Evolutionary conservation across 176 grass and related monocot genomes (phyloP), one percentile per base, ranked within the genome.

Genomic region (Rhynchospora tenuis): DNA sequence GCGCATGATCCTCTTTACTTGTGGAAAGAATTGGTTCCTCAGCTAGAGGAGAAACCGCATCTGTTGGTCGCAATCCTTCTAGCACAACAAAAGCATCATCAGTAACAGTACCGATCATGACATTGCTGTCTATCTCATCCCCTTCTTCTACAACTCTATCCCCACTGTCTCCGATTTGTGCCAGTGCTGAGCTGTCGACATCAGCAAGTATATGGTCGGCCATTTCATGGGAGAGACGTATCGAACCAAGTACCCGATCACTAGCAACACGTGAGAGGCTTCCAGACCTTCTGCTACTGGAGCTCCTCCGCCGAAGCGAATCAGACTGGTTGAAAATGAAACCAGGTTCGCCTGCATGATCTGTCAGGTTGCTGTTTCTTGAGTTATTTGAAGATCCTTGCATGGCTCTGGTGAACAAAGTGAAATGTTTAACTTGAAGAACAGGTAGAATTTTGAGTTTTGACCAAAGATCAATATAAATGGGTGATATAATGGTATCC

Each of bases 161-260:
- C 22, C 93, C 93, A 66, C 83, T 90, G 51, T 95, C 93, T 19
- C 92, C 92, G 44, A 91, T 84, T 56, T 87, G 93, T 69, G 93
- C 90, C 38, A 95, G 80, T 68, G 81, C 76, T 2, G 86, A 87
- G 28, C 93, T 86, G 88, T 95, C 87, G 0, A 88, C 57, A 6
- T 90, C 90, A 67, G 86, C 90, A 46, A 94, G 78, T 74, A 88
- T 82, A 51, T 95, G 88, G 59, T 91, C 90, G 20, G 85, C 86
- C 5, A 84, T 85, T 55, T 91, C 88, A 85, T 89, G 93, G 19
- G 93, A 95, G 83, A 84, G 88, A 84, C 93, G 92, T 86, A 95
- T 91, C 2, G 93, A 95, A 78, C 83, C 80, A 46, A 95, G 82
- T 80, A 94, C 89, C 20, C 81, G 85, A 81, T 93, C 94, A 0